Evolutionary conservation across 768 basidiomycete species (phyloP).

Genomic region (Mrakia blollopis): DNA sequence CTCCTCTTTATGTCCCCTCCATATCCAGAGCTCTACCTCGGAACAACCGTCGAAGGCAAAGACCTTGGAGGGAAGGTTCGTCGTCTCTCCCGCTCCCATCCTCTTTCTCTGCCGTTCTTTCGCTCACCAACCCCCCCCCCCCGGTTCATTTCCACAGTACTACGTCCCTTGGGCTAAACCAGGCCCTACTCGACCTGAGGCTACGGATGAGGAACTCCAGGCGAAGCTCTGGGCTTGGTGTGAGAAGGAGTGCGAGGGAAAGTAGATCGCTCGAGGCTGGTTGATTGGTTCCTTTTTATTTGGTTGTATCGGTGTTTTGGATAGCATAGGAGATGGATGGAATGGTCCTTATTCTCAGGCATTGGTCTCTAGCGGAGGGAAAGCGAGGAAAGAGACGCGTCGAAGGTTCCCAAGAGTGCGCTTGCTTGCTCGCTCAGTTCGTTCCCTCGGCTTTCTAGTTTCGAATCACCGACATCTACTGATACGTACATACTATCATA

Average conservation of each 20-base stretch:
- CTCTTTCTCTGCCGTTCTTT: background rate
- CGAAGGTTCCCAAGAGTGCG: too few relatives aligned
- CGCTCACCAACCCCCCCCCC: background rate
- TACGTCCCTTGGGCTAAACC: constrained; percentile 17
- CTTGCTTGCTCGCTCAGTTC: too few relatives aligned
- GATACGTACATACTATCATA: too few relatives aligned
- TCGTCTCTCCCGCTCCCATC: background rate
- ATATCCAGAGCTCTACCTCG: constrained; percentile 32
- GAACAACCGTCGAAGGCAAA: constrained; percentile 24
- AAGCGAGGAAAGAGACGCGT: too few relatives aligned
- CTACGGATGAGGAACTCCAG: constrained; percentile 16
- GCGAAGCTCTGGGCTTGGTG: constrained; percentile 28
- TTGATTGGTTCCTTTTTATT: too few relatives aligned
- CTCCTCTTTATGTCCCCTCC: background rate
- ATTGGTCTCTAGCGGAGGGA: too few relatives aligned
- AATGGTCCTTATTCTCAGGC: too few relatives aligned
- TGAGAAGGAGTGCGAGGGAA: constrained; percentile 26
- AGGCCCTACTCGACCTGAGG: background rate
- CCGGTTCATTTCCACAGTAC: background rate
- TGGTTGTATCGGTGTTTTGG: too few relatives aligned
- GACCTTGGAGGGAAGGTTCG: constrained; percentile 20
- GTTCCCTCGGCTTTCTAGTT: too few relatives aligned
- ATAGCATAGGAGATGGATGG: too few relatives aligned
- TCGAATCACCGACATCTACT: too few relatives aligned
- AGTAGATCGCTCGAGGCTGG: background rate